Conservation (phyloP, 495 filamentous ascomycete genomes). For the Penicillium odoratum region DNA sequence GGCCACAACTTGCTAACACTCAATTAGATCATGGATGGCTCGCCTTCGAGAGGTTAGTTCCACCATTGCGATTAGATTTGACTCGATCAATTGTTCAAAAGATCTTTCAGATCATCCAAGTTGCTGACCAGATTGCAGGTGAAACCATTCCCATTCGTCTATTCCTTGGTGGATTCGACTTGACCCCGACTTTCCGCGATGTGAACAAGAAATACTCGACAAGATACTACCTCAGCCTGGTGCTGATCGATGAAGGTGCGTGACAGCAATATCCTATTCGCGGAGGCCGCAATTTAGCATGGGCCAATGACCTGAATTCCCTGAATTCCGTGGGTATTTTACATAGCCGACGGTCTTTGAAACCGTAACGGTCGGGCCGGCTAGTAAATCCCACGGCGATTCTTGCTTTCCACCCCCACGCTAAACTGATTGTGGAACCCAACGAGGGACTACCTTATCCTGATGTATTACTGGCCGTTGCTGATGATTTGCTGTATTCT, state of each 20-base stretch:
- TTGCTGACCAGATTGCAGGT: constrained; percentile 48
- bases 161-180: constrained; percentile 96
- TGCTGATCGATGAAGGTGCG: constrained; percentile 93
- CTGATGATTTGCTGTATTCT: constrained; percentile 6
- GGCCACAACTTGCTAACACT: constrained; percentile 21
- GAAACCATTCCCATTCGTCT: constrained; percentile 98
- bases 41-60: constrained; percentile 76
- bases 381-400: constrained; percentile 17
- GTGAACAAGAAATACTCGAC: constrained; percentile 99
- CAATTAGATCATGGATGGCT: constrained; percentile 94
- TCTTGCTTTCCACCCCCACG: constrained; percentile 36
- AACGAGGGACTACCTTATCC: neutral
- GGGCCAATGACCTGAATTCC: neutral
- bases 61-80: neutral
- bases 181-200: constrained; percentile 98
- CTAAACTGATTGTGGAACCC: constrained; percentile 34
- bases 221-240: constrained; percentile 93
- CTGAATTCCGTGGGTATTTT: constrained; percentile 8
- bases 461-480: neutral
- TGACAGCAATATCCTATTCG: constrained; percentile 6
- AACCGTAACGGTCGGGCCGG: constrained; percentile 22
- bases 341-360: constrained; percentile 46
- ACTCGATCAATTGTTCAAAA: neutral
- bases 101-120: neutral
- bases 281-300: neutral